These are phyloP conservation scores for Lactarius tabidus DNA, from an alignment of 768 basidiomycete species.

Conservation along the genomic window DNA sequence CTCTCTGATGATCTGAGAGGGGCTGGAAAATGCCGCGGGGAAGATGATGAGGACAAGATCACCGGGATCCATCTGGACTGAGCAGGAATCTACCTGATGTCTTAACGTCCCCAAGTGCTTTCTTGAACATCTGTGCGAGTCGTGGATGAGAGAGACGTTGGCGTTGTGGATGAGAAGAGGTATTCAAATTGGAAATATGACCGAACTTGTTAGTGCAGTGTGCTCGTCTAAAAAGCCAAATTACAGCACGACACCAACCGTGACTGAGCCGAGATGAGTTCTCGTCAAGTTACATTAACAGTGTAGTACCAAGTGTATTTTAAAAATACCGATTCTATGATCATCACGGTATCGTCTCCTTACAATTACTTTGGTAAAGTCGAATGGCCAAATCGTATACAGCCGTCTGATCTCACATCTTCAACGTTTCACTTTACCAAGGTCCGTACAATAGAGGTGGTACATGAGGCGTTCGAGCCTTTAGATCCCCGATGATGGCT, in stretches of 20 bases:
- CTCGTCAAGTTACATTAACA: too few species aligned
- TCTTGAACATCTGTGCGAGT: conserved; percentile 68
- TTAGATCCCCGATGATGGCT: not conserved
- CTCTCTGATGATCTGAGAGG: conserved; percentile 71
- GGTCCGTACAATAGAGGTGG: too few species aligned
- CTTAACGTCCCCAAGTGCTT: conserved; percentile 62
- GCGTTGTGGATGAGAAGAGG: not conserved
- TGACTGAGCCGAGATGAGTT: too few species aligned
- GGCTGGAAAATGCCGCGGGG: conserved; percentile 33
- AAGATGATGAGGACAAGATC: not conserved
- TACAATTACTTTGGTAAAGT: too few species aligned
- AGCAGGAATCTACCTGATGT: conserved; percentile 45
- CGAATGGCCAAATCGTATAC: too few species aligned
- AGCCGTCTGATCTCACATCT: too few species aligned
- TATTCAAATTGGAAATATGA: not conserved
- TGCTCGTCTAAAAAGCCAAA: not conserved
- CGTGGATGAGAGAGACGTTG: not conserved
- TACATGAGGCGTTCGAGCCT: too few species aligned
- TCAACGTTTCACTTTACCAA: too few species aligned
- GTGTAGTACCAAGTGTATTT: too few species aligned
- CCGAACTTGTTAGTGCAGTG: too few species aligned
- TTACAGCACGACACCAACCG: not conserved
- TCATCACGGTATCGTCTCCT: too few species aligned
- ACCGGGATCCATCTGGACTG: not conserved
- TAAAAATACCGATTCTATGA: too few species aligned